Conservation (phyloP, 495 filamentous ascomycete genomes). For the Neohortaea acidophila region DNA sequence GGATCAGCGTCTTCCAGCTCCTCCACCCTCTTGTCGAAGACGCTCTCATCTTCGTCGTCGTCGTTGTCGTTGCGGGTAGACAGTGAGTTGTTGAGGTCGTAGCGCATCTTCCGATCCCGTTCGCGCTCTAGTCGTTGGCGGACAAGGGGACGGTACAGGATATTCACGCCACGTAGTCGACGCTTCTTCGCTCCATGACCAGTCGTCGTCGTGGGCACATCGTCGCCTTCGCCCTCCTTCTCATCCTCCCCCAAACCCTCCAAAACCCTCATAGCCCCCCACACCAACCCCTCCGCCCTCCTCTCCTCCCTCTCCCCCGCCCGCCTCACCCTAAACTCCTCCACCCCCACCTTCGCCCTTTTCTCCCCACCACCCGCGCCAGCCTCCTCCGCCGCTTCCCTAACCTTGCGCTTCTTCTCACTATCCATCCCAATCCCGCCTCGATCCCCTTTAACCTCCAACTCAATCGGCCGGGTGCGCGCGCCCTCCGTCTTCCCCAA, state of each 20-base stretch:
- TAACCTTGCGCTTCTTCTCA: slow-evolving; percentile 67
- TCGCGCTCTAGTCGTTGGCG: slow-evolving; percentile 54
- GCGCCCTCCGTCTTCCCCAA: slow-evolving; percentile 43
- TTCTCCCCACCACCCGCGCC: slow-evolving; percentile 40
- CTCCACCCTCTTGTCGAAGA: slow-evolving; percentile 46
- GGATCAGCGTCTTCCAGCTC: slow-evolving; percentile 70
- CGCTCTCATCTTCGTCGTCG: slow-evolving; percentile 38
- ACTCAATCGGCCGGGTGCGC: slow-evolving; percentile 48
- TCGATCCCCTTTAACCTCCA: slow-evolving; percentile 59
- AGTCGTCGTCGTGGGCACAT: not conserved
- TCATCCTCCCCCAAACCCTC: slow-evolving; percentile 25
- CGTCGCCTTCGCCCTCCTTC: slow-evolving; percentile 3
- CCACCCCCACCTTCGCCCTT: slow-evolving; percentile 52
- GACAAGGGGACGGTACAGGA: slow-evolving; percentile 67
- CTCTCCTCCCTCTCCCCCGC: slow-evolving; percentile 55
- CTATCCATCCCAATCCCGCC: slow-evolving; percentile 76
- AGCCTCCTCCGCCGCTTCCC: slow-evolving; percentile 42
- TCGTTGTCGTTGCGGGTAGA: slow-evolving; percentile 36
- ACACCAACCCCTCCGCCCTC: slow-evolving; percentile 48
- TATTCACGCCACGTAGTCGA: slow-evolving; percentile 46
- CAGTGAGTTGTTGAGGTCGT: slow-evolving; percentile 54
- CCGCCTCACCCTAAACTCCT: slow-evolving; percentile 61
- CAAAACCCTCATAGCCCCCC: slow-evolving; percentile 63
- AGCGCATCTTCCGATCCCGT: slow-evolving; percentile 47
- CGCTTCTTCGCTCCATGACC: not conserved